Evolutionary conservation across 441 rosid genomes (phyloP), one percentile per base, ranked within the genome.

Genomic region (Hura crepitans): DNA sequence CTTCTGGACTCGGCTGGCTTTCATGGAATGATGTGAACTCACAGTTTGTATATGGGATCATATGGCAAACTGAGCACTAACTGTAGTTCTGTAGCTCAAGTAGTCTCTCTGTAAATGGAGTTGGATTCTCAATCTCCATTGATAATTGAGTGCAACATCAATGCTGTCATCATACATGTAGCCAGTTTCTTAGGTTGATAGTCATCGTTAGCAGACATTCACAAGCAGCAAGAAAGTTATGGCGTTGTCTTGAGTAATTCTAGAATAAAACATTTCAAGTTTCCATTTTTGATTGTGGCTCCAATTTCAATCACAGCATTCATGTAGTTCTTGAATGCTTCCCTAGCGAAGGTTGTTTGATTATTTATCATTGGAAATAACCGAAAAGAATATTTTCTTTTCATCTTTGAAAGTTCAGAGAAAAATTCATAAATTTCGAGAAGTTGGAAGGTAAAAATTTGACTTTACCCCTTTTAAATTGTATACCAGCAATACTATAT

Each of bases 1-100:
- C 93, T 91, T 27, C 76, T 86, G 56, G 97, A 91, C 65, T 85
- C 92, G 17, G 90, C 92, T 11, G 91, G 90, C 27, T 84, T 85
- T 62, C 84, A 81, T 37, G 85, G 91, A 72, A 66, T 85, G 81
- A 74, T 81, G 65, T 87, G 15, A 80, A 75, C 31, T 35, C 65
- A 30, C 53, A 31, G 58, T 58, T 55, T 68, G 62, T 43, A 39
- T 9, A 15, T 51, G 70, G 4, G 39, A 15, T 39, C 42, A 42
- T 60, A 30, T 28, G 1, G 0, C 43, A 33, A 61, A 70, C 61
- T 28, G 58, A 27, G 69, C 54, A 53, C 69, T 72, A 72, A 72
- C 69, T 54, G 54, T 72, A 72, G 74, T 42, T 43, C 23, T 28
- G 6, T 61, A 35, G 66, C 43, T 69, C 37, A 54, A 55, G 35